Conservation (phyloP, 768 basidiomycete genomes). For the Mycena rebaudengoi region DNA sequence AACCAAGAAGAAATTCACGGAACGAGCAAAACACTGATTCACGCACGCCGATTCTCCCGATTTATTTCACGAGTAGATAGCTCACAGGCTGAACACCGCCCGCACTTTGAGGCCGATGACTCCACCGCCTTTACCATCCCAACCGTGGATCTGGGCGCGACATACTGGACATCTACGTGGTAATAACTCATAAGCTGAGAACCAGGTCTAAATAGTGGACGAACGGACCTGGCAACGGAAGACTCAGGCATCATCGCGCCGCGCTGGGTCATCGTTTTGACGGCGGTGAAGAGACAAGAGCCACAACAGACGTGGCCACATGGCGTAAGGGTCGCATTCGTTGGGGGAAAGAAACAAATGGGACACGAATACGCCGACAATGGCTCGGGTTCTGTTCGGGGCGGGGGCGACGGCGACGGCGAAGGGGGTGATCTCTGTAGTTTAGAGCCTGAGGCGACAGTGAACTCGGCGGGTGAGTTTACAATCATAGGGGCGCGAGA, state of each 20-base stretch:
- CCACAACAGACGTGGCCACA: constrained; percentile 87
- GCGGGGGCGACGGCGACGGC: constrained; percentile 18
- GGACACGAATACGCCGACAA: constrained; percentile 79
- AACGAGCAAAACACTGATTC: neutral
- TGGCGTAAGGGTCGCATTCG: constrained; percentile 78
- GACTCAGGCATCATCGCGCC: constrained; percentile 42
- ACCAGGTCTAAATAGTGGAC: neutral
- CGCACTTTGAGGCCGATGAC: constrained; percentile 68
- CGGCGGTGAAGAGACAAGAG: constrained; percentile 75
- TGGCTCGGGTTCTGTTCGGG: constrained; percentile 34
- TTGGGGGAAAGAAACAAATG: constrained; percentile 80
- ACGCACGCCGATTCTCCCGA: neutral
- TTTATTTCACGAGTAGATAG: neutral
- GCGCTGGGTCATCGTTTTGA: constrained; percentile 68
- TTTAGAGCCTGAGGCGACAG: constrained; percentile 17
- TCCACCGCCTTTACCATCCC: constrained; percentile 77
- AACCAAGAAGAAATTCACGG: no score
- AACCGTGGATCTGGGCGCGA: constrained; percentile 68
- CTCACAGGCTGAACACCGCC: constrained; percentile 51
- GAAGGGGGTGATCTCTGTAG: neutral
- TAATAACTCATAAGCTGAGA: neutral
- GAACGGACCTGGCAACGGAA: constrained; percentile 50
- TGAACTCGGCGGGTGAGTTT: constrained; percentile 9
- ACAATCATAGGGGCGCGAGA: no score
- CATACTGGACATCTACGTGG: constrained; percentile 71